Evolutionary conservation across 768 basidiomycete genomes (phyloP), one percentile per base, ranked within the genome.

Genomic region (Paxillus rubicundulus): DNA sequence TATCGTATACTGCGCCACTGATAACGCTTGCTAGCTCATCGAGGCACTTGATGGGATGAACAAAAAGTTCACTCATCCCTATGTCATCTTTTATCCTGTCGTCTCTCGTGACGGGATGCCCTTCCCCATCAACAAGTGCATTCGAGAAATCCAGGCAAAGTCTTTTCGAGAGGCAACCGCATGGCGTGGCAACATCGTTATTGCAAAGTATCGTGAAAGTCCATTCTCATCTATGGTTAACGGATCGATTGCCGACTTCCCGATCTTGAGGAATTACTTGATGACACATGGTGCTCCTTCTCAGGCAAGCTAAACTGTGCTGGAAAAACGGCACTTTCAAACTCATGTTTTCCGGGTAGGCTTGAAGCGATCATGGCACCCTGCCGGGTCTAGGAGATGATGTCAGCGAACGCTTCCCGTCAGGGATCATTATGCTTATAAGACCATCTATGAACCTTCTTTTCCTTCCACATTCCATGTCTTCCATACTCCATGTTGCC

Each of bases 181-280:
- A 38, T 92, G 89, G 89, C 79, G 87, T 45, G 89, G 89, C 20
- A 89, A 90, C 69, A 78, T 92, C 49, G 74, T 92, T 57, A 73
- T 89, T 40, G 87, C 85, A 37, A 92, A 91, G 68, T 92, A 80
- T 56, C 64, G 63, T 38, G 77, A 79, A 61, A 64, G 66, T 28
- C 67, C 70, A 7, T 79, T 76, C 65, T 68, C 72, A 2, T 70
- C 68, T 33, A 80, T 91, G 80, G 81, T 83, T 18, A 77, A 89
- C 63, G 82, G 81, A 20, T 82, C 86, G n/a, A 90, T 89, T 80
- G 84, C 89, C 34, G 89, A 91, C 63, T 92, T 89, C 57, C 86
- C 89, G 2, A 80, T 92, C 56, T 68, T 92, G 54, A 85, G 87
- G 65, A 92, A 92, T 66, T 89, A 84, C 66, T 79, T 92, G 50